Evolutionary conservation across 2,329 filamentous ascomycete genomes (phyloP), one percentile per base, ranked within the genome.

Genomic region (Microdochium nivale): DNA sequence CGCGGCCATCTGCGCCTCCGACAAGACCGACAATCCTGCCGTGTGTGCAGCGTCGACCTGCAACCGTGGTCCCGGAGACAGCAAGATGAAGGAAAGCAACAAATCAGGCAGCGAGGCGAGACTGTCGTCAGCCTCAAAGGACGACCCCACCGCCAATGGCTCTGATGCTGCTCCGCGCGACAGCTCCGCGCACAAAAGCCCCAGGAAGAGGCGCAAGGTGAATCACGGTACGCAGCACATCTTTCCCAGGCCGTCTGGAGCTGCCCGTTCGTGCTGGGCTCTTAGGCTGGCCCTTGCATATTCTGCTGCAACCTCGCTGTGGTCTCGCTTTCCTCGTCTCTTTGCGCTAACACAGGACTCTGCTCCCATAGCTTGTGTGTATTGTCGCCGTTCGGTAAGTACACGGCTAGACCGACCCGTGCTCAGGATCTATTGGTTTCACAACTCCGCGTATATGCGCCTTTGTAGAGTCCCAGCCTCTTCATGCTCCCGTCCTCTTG

Each of bases 381-480:
- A 92, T 73, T 92, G 88, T 74, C 86, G 88, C 70, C 83, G 88
- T 82, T 92, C 88, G 81, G 87, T 90, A 83, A 88, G 87, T 85
- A 62, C 57, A 50, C 60, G 57, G 51, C 53, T 55, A 59, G 61
- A 55, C 56, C 59, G 58, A 54, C 56, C 65, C 67, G 56, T 55
- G 58, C 54, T 58, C 52, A 56, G 58, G 54, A 56, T 60, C 57
- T 49, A 65, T 65, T 66, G 61, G 61, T 56, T 65, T 62, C 61
- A 61, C 59, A 59, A 60, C 62, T 60, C 52, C 58, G 58, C 50
- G 47, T 57, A 51, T 57, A 54, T 60, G 60, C 55, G 51, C 54
- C 49, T 58, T 56, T 53, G 55, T 55, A 49, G 47, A 47, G 25
- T 47, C n/a, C 19, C 56, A 48, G 55, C 51, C 53, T 50, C 52